These are phyloP conservation scores for Populus hybrid DNA, from an alignment of 441 rosid genomes.

Conservation along the genomic window DNA sequence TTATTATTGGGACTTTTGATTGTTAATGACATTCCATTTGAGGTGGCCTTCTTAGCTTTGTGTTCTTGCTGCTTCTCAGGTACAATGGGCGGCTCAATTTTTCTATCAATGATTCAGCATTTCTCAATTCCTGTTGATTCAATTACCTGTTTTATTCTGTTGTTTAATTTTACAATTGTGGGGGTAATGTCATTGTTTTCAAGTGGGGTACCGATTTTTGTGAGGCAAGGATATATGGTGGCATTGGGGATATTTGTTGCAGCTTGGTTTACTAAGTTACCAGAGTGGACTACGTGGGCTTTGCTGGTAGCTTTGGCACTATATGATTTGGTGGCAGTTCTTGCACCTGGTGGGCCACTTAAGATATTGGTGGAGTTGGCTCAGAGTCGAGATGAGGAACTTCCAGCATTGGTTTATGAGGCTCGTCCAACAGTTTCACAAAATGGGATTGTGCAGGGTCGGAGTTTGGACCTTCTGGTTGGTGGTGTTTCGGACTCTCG, in stretches of 20 bases:
- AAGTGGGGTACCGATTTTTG: conserved; percentile 65
- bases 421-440: conserved; percentile 70
- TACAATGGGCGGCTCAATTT: conserved; percentile 89
- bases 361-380: conserved; percentile 89
- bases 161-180: conserved; percentile 79
- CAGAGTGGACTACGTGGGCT: conserved; percentile 97
- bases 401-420: conserved; percentile 93
- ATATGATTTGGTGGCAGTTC: conserved; percentile 89
- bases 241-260: conserved; percentile 82
- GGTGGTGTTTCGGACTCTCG: conserved; percentile 64
- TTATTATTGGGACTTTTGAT: neutral
- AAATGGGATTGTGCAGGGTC: conserved; percentile 33
- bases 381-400: conserved; percentile 83
- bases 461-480: conserved; percentile 57
- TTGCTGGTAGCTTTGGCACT: conserved; percentile 80
- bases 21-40: neutral
- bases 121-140: conserved; percentile 83
- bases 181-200: conserved; percentile 81
- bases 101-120: conserved; percentile 74
- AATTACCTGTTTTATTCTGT: conserved; percentile 60
- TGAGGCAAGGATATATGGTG: conserved; percentile 91
- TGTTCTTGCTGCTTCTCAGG: conserved; percentile 32
- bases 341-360: conserved; percentile 97
- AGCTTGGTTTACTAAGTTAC: conserved; percentile 87
- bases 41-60: neutral